A percentile compares a stretch with the other conserved stretches of the same genome.
These are phyloP conservation scores for Penicillium decumbens DNA, from an alignment of 2,329 filamentous ascomycete genomes.

Conservation along the genomic window DNA sequence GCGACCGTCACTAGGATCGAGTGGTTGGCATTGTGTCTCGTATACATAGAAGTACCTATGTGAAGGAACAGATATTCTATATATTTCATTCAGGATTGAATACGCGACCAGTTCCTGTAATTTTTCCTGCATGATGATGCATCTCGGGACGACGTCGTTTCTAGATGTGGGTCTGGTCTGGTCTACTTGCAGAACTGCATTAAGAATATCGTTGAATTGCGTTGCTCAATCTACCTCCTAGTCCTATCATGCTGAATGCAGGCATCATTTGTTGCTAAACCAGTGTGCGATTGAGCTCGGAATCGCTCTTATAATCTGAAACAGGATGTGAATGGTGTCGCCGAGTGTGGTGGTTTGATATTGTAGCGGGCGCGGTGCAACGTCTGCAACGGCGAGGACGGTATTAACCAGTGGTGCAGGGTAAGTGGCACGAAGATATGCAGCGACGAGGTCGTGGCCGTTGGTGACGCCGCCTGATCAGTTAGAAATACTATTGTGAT, in stretches of 20 bases:
- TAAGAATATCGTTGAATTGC: not conserved
- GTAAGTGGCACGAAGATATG: conserved; percentile 21
- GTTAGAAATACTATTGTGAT: not conserved
- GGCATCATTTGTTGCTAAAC: not conserved
- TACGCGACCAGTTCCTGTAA: too few species aligned
- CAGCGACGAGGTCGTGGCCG: conserved; percentile 24
- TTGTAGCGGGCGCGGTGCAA: conserved; percentile 23
- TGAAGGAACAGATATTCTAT: too few species aligned
- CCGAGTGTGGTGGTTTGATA: conserved; percentile 20
- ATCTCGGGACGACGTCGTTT: too few species aligned
- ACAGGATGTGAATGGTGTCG: conserved; percentile 14
- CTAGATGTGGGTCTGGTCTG: too few species aligned
- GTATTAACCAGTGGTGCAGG: conserved; percentile 28
- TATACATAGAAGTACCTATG: too few species aligned
- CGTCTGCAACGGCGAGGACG: conserved; percentile 34
- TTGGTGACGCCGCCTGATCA: conserved; percentile 25
- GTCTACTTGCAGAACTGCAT: not conserved
- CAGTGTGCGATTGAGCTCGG: conserved; percentile 8
- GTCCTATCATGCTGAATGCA: not conserved
- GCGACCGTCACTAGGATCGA: conserved; percentile 20
- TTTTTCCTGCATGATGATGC: too few species aligned
- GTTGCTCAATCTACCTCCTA: not conserved
- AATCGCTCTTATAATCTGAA: conserved; percentile 17
- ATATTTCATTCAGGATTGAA: too few species aligned
- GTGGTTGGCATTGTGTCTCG: conserved; percentile 12